Conservation (phyloP, 2,329 filamentous ascomycete genomes). For the Fusarium sp. region DNA sequence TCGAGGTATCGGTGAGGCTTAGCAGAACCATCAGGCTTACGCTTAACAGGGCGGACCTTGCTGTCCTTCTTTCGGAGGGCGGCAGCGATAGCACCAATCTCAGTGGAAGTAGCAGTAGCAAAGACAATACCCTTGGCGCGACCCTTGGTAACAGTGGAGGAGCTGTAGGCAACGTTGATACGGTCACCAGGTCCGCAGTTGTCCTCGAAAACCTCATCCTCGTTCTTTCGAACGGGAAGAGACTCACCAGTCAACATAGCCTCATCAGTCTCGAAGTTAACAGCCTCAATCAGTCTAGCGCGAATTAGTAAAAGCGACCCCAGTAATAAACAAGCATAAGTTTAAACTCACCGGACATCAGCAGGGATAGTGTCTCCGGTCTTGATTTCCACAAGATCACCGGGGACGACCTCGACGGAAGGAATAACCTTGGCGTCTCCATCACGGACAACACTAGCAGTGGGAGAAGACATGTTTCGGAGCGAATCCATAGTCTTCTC, state of each 20-base stretch:
- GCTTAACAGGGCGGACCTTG: conserved; percentile 62
- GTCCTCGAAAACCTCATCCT: conserved; percentile 55
- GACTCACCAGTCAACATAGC: conserved; percentile 73
- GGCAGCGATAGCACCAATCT: conserved; percentile 70
- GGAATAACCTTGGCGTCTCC: conserved; percentile 53
- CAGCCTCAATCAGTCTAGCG: conserved; percentile 60
- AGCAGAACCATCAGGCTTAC: conserved; percentile 62
- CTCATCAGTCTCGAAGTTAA: conserved; percentile 76
- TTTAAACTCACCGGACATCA: conserved; percentile 65
- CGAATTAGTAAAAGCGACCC: conserved; percentile 62
- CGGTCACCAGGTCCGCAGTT: conserved; percentile 64
- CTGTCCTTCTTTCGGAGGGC: conserved; percentile 61
- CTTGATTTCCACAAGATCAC: conserved; percentile 66
- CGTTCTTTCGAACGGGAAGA: conserved; percentile 66
- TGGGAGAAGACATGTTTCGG: conserved; percentile 56
- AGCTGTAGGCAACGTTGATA: conserved; percentile 71
- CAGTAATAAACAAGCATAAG: conserved; percentile 36
- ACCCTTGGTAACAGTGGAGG: conserved; percentile 71
- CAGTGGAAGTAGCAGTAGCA: conserved; percentile 70
- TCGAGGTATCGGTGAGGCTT: conserved; percentile 63
- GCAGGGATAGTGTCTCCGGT: conserved; percentile 70
- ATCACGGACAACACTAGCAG: conserved; percentile 57
- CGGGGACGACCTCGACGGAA: conserved; percentile 63
- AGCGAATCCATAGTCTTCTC: conserved; percentile 63
- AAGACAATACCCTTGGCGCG: conserved; percentile 70